phyloP scores from a whole-genome alignment of 176 grass and related monocot species.

The Elaeis guineensis region DNA sequence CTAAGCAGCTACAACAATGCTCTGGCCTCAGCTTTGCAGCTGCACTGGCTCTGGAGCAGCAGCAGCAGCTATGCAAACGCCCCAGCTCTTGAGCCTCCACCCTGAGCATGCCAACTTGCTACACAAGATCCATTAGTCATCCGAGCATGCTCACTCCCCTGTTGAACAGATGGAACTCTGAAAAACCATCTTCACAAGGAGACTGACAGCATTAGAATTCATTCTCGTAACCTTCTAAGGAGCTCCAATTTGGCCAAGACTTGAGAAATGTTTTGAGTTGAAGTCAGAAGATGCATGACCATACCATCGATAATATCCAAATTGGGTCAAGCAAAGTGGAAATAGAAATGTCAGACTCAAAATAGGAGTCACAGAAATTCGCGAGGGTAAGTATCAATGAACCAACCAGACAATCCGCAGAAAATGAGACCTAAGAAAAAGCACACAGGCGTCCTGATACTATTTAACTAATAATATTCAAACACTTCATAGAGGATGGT shows the following conservation, averaged over 20 bases:
- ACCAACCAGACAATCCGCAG: no score
- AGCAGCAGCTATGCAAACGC: constrained; percentile 57
- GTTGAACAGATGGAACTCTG: constrained; percentile 43
- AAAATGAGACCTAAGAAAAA: no score
- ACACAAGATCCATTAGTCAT: constrained; percentile 42
- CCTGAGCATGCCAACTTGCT: constrained; percentile 26
- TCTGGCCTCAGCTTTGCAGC: constrained; percentile 47
- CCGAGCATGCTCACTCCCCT: constrained; percentile 79
- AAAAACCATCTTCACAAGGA: constrained; percentile 65
- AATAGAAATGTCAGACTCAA: no score
- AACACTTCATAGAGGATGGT: no score
- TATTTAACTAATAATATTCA: no score
- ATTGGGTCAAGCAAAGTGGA: no score
- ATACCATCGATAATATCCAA: constrained; percentile 18
- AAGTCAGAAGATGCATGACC: constrained; percentile 16
- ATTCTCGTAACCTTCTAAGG: constrained; percentile 9
- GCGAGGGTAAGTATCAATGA: no score
- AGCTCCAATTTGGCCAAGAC: no score
- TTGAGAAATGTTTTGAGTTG: constrained; percentile 15
- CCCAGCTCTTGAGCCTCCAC: constrained; percentile 35
- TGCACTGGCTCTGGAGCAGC: constrained; percentile 87
- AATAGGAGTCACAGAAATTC: no score
- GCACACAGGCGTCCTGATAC: no score
- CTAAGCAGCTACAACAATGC: constrained; percentile 64
- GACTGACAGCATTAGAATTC: not conserved